Evolutionary conservation across 805 yeast species (phyloP).

Genomic region (Starmerella floris): DNA sequence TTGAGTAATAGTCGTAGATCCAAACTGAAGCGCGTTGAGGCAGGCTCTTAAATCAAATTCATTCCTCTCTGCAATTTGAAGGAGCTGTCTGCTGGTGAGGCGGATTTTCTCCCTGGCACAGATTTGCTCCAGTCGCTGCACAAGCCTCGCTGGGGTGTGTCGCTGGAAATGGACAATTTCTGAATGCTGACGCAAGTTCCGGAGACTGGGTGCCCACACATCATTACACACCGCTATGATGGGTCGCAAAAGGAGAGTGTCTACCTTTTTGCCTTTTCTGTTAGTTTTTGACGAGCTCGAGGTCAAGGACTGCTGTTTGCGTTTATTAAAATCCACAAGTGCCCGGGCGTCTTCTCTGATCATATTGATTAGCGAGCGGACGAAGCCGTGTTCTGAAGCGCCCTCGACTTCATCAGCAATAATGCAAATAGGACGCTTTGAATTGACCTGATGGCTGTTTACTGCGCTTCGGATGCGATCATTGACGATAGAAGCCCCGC

Average conservation of each 20-base stretch:
- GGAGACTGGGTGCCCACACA: constrained; percentile 60
- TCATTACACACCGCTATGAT: constrained; percentile 89
- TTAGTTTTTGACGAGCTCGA: too few species aligned
- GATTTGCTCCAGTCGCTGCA: constrained; percentile 38
- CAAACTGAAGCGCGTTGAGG: constrained; percentile 69
- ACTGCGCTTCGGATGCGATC: constrained; percentile 37
- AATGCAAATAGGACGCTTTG: constrained; percentile 65
- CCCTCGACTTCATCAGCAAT: constrained; percentile 88
- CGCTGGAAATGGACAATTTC: constrained; percentile 57
- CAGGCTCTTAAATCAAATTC: constrained; percentile 81
- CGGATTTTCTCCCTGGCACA: constrained; percentile 43
- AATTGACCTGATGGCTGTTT: constrained; percentile 33
- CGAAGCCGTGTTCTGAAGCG: constrained; percentile 44
- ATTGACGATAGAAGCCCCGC: constrained; percentile 36
- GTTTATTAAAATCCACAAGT: background rate
- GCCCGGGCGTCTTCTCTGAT: constrained; percentile 12
- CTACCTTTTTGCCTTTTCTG: constrained; percentile 8
- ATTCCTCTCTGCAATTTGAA: constrained; percentile 53
- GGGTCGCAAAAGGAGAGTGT: constrained; percentile 46
- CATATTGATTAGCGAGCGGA: constrained; percentile 14
- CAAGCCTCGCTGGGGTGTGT: constrained; percentile 38
- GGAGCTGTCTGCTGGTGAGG: constrained; percentile 39
- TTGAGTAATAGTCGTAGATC: too few species aligned
- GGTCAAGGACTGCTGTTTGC: background rate
- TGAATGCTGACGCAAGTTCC: constrained; percentile 55